These are phyloP conservation scores for Camellia oleifera DNA, from an alignment of 179 eudicot species.

Conservation along the genomic window DNA sequence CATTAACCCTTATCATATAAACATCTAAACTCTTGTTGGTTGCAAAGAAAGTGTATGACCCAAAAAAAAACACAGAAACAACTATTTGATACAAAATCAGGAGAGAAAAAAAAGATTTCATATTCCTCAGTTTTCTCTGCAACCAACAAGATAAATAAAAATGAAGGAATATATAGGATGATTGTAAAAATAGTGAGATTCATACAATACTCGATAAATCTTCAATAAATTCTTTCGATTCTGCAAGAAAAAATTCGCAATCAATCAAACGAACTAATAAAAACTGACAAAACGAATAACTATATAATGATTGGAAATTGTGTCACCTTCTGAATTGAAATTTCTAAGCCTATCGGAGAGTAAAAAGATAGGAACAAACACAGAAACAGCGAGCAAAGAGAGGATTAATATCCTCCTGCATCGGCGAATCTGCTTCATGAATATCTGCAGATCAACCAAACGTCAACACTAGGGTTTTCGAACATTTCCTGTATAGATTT, in stretches of 20 bases:
- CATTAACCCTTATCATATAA: not conserved
- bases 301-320: not conserved
- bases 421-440: constrained; percentile 59
- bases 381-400: constrained; percentile 63
- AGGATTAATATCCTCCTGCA: constrained; percentile 90
- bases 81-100: not conserved
- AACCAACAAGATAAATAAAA: not conserved
- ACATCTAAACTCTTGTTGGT: not conserved
- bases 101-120: not conserved
- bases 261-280: not conserved
- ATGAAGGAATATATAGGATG: not conserved
- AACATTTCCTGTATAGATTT: constrained; percentile 11
- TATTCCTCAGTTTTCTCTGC: not conserved
- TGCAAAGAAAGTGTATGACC: not conserved
- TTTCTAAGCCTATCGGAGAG: constrained; percentile 51
- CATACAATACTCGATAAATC: constrained; percentile 76
- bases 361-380: constrained; percentile 60
- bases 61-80: not conserved
- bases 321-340: constrained; percentile 46
- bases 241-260: constrained; percentile 37
- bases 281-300: not conserved
- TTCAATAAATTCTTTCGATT: constrained; percentile 40
- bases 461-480: constrained; percentile 6
- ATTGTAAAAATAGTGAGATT: constrained; percentile 10
- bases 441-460: constrained; percentile 2